phyloP scores from a whole-genome alignment of 371 early-diverging fungal genomes.

The Mucor indicus region DNA sequence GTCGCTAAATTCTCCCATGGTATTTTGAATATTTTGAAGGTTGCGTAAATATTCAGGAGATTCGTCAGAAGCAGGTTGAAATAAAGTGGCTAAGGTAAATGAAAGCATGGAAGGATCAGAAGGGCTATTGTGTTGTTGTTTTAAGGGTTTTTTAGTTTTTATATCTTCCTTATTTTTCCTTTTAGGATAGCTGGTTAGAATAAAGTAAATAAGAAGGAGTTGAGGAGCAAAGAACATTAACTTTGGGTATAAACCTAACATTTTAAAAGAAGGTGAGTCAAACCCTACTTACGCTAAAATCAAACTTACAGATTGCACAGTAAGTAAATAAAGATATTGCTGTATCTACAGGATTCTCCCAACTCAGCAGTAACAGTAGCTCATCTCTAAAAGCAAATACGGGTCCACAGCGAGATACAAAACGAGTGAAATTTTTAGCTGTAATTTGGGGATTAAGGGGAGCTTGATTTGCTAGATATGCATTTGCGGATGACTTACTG shows the following conservation, averaged over 20 bases:
- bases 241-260: constrained; percentile 37
- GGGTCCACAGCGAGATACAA: constrained; percentile 41
- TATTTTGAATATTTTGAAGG: constrained; percentile 43
- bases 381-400: constrained; percentile 41
- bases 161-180: neutral
- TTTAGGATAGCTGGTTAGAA: constrained; percentile 8
- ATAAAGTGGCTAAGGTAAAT: constrained; percentile 5
- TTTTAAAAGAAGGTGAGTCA: neutral
- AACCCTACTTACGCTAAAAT: neutral
- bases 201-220: constrained; percentile 16
- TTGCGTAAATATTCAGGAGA: constrained; percentile 44
- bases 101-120: constrained; percentile 1
- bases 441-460: constrained; percentile 39
- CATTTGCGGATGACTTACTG: constrained; percentile 19
- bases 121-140: neutral
- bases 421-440: constrained; percentile 40
- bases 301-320: constrained; percentile 31
- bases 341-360: constrained; percentile 40
- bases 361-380: constrained; percentile 33
- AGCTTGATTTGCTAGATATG: constrained; percentile 30
- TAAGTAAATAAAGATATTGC: constrained; percentile 30
- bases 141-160: neutral
- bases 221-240: constrained; percentile 35
- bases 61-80: constrained; percentile 19
- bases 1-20: constrained; percentile 40